These are phyloP conservation scores for Fusarium xyrophilum DNA, from an alignment of 2,329 filamentous ascomycete genomes.

Conservation along the genomic window DNA sequence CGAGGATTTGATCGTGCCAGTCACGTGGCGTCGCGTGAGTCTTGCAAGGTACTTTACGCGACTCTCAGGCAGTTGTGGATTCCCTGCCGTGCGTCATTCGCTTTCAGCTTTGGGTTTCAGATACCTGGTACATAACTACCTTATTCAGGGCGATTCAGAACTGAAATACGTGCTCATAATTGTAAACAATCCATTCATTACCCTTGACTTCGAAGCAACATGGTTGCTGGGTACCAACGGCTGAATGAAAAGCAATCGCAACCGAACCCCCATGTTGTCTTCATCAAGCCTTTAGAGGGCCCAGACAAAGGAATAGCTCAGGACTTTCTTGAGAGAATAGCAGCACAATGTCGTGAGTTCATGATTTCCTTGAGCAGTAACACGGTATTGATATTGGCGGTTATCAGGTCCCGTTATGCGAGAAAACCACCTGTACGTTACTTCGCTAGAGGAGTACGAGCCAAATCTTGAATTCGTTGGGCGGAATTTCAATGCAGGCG, in stretches of 20 bases:
- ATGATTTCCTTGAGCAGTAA: not conserved
- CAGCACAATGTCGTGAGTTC: constrained; percentile 74
- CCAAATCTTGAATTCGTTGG: constrained; percentile 84
- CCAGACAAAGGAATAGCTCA: constrained; percentile 67
- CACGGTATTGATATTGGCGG: not conserved
- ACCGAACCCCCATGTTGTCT: constrained; percentile 80
- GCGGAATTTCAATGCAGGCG: constrained; percentile 89
- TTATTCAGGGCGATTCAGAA: not conserved
- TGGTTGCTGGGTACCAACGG: constrained; percentile 81
- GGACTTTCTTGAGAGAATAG: constrained; percentile 77
- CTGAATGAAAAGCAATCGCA: constrained; percentile 77
- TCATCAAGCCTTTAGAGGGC: constrained; percentile 80
- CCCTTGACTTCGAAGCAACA: constrained; percentile 44
- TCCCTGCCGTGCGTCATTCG: constrained; percentile 18
- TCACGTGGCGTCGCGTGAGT: constrained; percentile 27
- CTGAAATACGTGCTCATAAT: not conserved
- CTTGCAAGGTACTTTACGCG: constrained; percentile 20
- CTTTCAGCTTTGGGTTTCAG: not conserved
- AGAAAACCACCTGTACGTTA: constrained; percentile 68
- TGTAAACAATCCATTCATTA: not conserved
- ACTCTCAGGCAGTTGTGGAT: not conserved
- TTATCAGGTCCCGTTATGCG: constrained; percentile 71
- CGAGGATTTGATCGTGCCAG: not conserved
- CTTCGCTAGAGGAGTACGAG: constrained; percentile 80
- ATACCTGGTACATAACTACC: not conserved